These are phyloP conservation scores for Xylaria telfairii DNA, from an alignment of 495 filamentous ascomycete genomes.

Conservation along the genomic window DNA sequence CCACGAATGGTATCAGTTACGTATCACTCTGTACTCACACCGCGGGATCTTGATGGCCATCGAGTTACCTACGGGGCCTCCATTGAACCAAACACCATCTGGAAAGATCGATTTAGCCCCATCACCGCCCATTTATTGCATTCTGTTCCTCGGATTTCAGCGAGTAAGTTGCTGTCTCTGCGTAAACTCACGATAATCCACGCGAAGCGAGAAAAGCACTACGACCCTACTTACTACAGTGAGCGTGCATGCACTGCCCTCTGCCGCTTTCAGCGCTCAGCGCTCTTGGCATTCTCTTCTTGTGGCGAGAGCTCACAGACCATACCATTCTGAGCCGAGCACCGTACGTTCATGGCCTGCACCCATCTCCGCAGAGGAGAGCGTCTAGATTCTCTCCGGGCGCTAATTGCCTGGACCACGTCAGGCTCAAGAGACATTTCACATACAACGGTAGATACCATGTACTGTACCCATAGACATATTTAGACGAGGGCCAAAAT, in stretches of 20 bases:
- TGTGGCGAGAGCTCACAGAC: constrained; percentile 5
- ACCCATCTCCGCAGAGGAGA: neutral
- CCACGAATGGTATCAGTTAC: neutral
- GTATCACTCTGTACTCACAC: neutral
- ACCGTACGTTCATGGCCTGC: neutral
- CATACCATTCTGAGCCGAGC: constrained; percentile 10
- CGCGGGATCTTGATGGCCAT: neutral
- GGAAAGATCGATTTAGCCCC: constrained; percentile 4
- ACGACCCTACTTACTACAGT: constrained; percentile 5
- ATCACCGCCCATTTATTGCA: neutral
- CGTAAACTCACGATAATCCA: constrained; percentile 4
- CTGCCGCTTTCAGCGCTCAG: constrained; percentile 13
- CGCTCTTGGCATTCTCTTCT: constrained; percentile 3
- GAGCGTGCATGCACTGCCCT: constrained; percentile 14
- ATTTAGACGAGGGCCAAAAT: neutral
- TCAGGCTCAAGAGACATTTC: neutral
- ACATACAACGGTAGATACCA: neutral
- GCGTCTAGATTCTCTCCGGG: constrained; percentile 12
- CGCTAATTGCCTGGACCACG: neutral
- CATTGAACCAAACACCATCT: neutral
- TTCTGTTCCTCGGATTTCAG: neutral
- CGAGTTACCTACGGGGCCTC: neutral
- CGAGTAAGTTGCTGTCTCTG: neutral
- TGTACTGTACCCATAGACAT: neutral
- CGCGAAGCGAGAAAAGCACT: constrained; percentile 10